These are phyloP conservation scores for Glycine tomentella DNA, from an alignment of 306 rosid genomes.

Conservation along the genomic window DNA sequence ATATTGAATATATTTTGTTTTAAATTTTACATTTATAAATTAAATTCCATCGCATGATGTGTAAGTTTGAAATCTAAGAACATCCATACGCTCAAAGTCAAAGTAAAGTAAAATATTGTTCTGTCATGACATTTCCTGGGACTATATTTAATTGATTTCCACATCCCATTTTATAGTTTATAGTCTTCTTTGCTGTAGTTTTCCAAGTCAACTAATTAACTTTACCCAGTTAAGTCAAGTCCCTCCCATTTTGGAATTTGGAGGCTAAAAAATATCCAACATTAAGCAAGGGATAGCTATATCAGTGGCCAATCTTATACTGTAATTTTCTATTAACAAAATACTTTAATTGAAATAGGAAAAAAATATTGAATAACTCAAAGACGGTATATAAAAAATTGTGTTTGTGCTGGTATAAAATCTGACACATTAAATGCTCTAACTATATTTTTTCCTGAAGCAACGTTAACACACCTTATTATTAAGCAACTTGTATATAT, in stretches of 20 bases:
- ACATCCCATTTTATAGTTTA: constrained; percentile 43
- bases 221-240: constrained; percentile 44
- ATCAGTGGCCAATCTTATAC: neutral
- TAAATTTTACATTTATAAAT: neutral
- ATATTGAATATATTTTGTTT: neutral
- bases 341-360: neutral
- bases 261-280: constrained; percentile 28
- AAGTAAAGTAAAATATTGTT: constrained; percentile 43
- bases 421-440: too few species aligned
- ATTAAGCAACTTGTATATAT: too few species aligned
- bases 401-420: too few species aligned
- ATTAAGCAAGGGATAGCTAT: constrained; percentile 11
- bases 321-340: neutral
- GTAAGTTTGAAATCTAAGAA: constrained; percentile 41
- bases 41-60: constrained; percentile 5
- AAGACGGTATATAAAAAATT: too few species aligned
- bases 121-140: constrained; percentile 35
- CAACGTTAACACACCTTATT: too few species aligned
- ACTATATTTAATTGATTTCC: constrained; percentile 34
- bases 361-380: neutral
- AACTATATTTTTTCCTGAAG: too few species aligned
- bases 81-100: constrained; percentile 44
- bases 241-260: neutral
- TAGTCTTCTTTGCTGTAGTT: constrained; percentile 60
- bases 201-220: constrained; percentile 50